Conservation (phyloP, 1,284 basidiomycete genomes). For the Naganishia liquefaciens region DNA sequence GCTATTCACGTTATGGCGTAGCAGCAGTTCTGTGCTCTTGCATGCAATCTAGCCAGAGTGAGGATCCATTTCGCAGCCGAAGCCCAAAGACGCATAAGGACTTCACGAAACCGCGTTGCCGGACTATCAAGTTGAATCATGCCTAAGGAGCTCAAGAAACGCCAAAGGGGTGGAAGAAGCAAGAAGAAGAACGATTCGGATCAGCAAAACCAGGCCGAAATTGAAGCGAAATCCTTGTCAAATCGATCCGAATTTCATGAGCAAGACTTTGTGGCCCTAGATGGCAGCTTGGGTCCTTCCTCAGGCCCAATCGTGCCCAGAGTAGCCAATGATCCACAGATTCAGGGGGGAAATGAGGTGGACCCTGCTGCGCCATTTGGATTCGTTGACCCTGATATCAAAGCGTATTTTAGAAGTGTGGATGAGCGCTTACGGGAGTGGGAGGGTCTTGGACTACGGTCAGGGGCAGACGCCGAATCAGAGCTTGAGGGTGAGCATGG, state of each 20-base stretch:
- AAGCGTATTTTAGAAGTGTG: conserved; percentile 85
- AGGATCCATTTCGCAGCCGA: no score
- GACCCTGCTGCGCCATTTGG: conserved; percentile 80
- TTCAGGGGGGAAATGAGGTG: conserved; percentile 30
- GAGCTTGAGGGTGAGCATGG: conserved; percentile 68
- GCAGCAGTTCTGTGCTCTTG: no score
- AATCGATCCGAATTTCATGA: conserved; percentile 26
- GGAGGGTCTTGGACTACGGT: conserved; percentile 60
- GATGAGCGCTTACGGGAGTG: conserved; percentile 82
- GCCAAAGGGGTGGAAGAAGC: conserved; percentile 31
- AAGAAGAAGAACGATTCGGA: conserved; percentile 29
- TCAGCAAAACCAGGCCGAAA: conserved; percentile 5
- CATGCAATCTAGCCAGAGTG: no score
- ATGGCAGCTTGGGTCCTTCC: neutral
- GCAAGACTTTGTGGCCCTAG: conserved; percentile 14
- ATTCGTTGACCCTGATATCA: conserved; percentile 79
- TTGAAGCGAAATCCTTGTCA: neutral
- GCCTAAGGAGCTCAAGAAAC: conserved; percentile 35
- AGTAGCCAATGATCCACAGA: conserved; percentile 13
- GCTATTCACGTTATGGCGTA: no score
- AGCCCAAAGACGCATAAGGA: no score
- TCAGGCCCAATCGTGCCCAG: conserved; percentile 29
- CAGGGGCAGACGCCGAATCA: conserved; percentile 53
- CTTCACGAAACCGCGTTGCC: no score
- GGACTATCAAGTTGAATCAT: neutral